Base-by-base conservation (phyloP, 2,329 filamentous ascomycete species). In the Aphanocladium album region DNA sequence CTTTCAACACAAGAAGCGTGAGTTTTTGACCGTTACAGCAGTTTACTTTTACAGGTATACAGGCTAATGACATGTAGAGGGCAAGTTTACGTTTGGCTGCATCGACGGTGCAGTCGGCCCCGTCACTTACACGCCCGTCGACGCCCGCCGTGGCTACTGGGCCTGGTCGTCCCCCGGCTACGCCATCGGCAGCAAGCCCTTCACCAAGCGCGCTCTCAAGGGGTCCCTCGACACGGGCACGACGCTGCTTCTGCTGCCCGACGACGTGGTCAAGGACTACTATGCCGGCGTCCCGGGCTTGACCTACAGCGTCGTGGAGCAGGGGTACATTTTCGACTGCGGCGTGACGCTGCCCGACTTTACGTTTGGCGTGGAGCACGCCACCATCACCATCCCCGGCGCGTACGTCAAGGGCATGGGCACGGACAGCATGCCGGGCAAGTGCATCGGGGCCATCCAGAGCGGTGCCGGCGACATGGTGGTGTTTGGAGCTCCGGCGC, bases 71-170 rank as follows among this genome's bases (percentile, higher is more conserved):
- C 1, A 80, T 62, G 77, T 77, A 49, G 77, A 78, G 3, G 89
- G 89, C 51, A 80, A 82, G 37, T 93, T 90, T 74, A 86, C 90
- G 68, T 93, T 93, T 67, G 90, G 90, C 62, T 80, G 73, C 65
- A 86, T 93, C 67, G 87, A 92, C 70, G 69, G 68, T 2, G 75
- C 74, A 60, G 85, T 72, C 2, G 89, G 89, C 39, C 67, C 79
- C 6, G 79, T 93, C 67, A 73, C 79, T 21, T 90, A 85, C 70
- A 78, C 86, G 23, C 76, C 81, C 16, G 79, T 61, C 47, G 61
- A 91, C 63, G 83, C 90, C 70, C 79, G 78, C 25, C 79, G 78
- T 19, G 89, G 88, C 12, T 90, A 86, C 76, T 92, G 89, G 89
- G 52, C 45, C 30, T 69, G 65, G 45, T 66, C 64, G 9, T 64